Conservation (phyloP, 495 filamentous ascomycete species). For the Pyronema omphalodes region DNA sequence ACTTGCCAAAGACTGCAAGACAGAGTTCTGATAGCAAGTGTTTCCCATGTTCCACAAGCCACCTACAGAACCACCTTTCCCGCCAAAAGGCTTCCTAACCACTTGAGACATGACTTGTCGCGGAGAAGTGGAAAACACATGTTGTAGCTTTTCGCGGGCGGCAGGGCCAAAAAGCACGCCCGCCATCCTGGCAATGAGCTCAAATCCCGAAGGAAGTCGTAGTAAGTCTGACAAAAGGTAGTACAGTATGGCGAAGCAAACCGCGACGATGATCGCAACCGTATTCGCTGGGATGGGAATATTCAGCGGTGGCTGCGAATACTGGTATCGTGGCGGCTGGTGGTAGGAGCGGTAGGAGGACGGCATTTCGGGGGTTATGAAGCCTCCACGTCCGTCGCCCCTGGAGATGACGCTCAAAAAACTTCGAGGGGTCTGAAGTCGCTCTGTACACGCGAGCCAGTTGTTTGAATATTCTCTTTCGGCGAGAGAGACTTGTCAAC, state of each 20-base stretch:
- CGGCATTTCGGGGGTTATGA: conserved; percentile 1
- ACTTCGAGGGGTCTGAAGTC: not conserved
- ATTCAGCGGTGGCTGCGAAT: not conserved
- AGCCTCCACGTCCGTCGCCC: not conserved
- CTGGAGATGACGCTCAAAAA: not conserved
- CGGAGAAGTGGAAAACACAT: conserved; percentile 6
- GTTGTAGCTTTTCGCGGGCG: conserved; percentile 15
- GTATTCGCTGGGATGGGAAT: conserved; percentile 6
- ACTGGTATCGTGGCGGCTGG: not conserved
- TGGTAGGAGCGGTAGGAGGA: conserved; percentile 5
- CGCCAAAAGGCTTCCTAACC: not conserved
- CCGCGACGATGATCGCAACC: conserved; percentile 8
- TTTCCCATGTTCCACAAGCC: conserved; percentile 85
- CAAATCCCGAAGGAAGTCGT: conserved; percentile 10
- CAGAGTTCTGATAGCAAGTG: conserved; percentile 95
- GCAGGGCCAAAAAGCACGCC: conserved; percentile 13
- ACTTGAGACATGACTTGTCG: conserved; percentile 9
- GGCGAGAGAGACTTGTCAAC: no score
- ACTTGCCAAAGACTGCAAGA: conserved; percentile 62
- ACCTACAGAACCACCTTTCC: conserved; percentile 11
- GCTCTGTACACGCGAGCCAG: no score
- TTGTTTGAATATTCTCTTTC: no score
- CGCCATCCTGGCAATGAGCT: conserved; percentile 10
- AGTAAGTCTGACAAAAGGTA: conserved; percentile 10
- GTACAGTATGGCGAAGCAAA: conserved; percentile 11